Evolutionary conservation across 2,329 filamentous ascomycete genomes (phyloP).

Genomic region (Neopestalotiopsis sp.): DNA sequence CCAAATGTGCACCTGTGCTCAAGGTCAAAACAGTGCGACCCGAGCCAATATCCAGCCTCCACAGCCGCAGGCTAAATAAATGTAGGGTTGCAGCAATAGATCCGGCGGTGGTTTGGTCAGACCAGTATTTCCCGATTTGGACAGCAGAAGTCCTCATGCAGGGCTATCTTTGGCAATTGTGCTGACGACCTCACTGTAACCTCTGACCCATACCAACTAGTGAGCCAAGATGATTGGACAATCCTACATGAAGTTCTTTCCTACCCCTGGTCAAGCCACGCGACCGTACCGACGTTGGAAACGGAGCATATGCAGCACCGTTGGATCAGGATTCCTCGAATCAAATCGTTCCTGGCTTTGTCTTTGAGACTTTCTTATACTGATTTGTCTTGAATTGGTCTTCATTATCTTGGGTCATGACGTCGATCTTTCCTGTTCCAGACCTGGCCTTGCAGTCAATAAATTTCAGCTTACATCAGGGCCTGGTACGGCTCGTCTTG

Average conservation of each 20-base stretch:
- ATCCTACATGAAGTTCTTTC: background rate
- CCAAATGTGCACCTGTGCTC: background rate
- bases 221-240: background rate
- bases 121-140: background rate
- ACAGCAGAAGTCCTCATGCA: background rate
- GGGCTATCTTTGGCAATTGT: background rate
- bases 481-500: background rate
- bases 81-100: slow-evolving; percentile 1
- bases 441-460: slow-evolving; percentile 9
- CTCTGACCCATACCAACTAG: background rate
- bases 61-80: background rate
- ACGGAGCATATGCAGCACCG: background rate
- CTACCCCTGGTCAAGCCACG: slow-evolving; percentile 5
- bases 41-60: background rate
- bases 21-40: background rate
- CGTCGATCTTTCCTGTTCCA: slow-evolving; percentile 7
- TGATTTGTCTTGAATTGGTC: background rate
- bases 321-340: background rate
- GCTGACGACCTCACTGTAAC: background rate
- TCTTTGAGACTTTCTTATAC: background rate
- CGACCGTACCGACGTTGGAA: background rate
- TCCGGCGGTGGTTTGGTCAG: background rate
- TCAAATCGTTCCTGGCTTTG: background rate
- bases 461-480: slow-evolving; percentile 8
- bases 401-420: background rate